Evolutionary conservation across 495 filamentous ascomycete species (phyloP).

Genomic region (Trypethelium eluteriae): DNA sequence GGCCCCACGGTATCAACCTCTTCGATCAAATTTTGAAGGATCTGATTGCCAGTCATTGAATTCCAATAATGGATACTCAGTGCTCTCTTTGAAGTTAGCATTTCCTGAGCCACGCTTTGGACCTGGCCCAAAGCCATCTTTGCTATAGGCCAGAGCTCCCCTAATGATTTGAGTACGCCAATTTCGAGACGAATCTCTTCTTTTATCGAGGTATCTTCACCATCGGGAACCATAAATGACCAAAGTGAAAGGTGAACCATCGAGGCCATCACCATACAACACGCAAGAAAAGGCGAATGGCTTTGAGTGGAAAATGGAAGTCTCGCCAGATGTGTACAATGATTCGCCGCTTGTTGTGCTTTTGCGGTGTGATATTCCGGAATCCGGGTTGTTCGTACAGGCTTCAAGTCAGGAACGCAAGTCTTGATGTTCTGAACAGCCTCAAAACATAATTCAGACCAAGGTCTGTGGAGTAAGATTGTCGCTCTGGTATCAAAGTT

Average conservation of each 20-base stretch:
- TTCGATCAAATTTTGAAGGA: conserved; percentile 26
- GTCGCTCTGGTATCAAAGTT: conserved; percentile 41
- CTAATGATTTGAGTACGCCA: conserved; percentile 69
- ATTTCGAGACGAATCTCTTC: conserved; percentile 74
- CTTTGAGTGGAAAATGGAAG: conserved; percentile 63
- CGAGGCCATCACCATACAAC: conserved; percentile 57
- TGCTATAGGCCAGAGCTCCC: conserved; percentile 70
- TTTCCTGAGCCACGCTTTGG: conserved; percentile 56
- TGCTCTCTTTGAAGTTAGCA: conserved; percentile 28
- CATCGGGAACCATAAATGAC: conserved; percentile 59
- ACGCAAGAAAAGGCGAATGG: conserved; percentile 87
- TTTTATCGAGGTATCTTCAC: conserved; percentile 61
- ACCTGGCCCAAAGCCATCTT: conserved; percentile 66
- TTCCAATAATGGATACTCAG: conserved; percentile 31
- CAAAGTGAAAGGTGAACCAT: conserved; percentile 55
- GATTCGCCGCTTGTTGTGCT: conserved; percentile 67
- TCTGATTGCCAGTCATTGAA: conserved; percentile 22
- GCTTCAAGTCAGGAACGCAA: conserved; percentile 26
- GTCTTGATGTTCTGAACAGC: conserved; percentile 26
- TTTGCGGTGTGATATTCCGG: conserved; percentile 60
- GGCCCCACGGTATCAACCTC: conserved; percentile 6
- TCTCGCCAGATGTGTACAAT: conserved; percentile 68
- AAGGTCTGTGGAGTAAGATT: conserved; percentile 68
- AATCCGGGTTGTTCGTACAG: neutral
- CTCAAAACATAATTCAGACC: conserved; percentile 37